These are phyloP conservation scores for Lactifluus pinguis DNA, from an alignment of 768 basidiomycete genomes.

Conservation along the genomic window DNA sequence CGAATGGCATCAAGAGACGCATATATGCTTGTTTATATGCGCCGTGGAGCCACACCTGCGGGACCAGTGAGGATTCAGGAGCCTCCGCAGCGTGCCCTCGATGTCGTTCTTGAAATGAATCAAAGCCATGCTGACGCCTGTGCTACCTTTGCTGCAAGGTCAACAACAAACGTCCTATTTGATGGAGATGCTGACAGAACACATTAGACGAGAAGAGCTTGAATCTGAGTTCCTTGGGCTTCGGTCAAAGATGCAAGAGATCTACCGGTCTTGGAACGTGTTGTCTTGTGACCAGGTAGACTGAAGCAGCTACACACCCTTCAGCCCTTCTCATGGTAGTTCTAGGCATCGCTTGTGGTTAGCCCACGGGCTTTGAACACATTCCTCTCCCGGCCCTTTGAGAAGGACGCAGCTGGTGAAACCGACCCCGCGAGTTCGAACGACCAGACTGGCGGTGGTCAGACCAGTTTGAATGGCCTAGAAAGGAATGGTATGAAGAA, in stretches of 20 bases:
- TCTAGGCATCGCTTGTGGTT: constrained; percentile 48
- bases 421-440: not conserved
- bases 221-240: constrained; percentile 40
- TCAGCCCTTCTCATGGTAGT: not conserved
- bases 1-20: constrained; percentile 73
- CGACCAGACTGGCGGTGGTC: not conserved
- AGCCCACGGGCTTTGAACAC: constrained; percentile 49
- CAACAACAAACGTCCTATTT: constrained; percentile 18
- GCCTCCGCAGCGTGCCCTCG: constrained; percentile 48
- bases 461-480: not conserved
- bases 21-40: constrained; percentile 90
- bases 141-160: constrained; percentile 40
- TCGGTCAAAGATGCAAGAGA: constrained; percentile 44
- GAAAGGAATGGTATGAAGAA: not conserved
- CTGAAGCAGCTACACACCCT: not conserved
- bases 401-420: not conserved
- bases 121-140: constrained; percentile 45
- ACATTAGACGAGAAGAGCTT: constrained; percentile 35
- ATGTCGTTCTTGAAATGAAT: constrained; percentile 49
- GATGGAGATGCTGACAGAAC: not conserved
- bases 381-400: constrained; percentile 25
- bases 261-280: constrained; percentile 58
- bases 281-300: constrained; percentile 40
- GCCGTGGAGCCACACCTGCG: constrained; percentile 19
- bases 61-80: constrained; percentile 21